Evolutionary conservation across 108 stramenopile species (phyloP), one percentile per base, ranked within the genome.

Genomic region (Cyclotella kingstonii): DNA sequence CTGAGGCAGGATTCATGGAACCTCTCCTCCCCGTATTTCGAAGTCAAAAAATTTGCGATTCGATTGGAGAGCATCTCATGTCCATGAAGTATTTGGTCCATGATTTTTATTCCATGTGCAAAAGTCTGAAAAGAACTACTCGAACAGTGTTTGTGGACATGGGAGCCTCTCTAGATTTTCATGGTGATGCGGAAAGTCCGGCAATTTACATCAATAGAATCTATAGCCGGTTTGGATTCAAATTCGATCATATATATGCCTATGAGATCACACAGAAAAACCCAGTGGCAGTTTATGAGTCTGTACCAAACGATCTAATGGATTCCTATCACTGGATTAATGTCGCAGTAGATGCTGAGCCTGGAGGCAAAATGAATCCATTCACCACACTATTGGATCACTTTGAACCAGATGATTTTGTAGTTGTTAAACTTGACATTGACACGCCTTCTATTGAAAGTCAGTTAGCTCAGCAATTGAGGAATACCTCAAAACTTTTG

Each of bases 391-490:
- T 49, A 4, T 9, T 26, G 25, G 23, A 49, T 7, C 23, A 49
- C 56, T 85, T 25, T 77, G 7, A 30, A 63, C 5, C 19, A 5
- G 60, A 70, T 49, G 82, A 83, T 45, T 75, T 86, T 50, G 47
- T 86, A 21, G 76, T 86, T n/a, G 70, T 86, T 34, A 85, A 85
- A 43, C 57, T 88, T 0, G 84, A 88, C 52, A 81, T 85, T 59
- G 84, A 85, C 45, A 75, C 66, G 0, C 3, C 54, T 15, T 2
- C 10, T n/a, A 52, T 84, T 61, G 86, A 87, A 50, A 9, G 47
- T 18, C 66, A 70, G 7, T 63, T 84, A 31, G 76, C 66, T 18
- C 14, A 49, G 0, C 81, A 82, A 38, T 33, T 84, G 25, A 25
- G 77, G 9, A 27, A 66, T 7, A 23, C 52, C 3, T 34, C 35